These are phyloP conservation scores for Dimocarpus longan DNA, from an alignment of 345 rosid genomes.

Conservation along the genomic window DNA sequence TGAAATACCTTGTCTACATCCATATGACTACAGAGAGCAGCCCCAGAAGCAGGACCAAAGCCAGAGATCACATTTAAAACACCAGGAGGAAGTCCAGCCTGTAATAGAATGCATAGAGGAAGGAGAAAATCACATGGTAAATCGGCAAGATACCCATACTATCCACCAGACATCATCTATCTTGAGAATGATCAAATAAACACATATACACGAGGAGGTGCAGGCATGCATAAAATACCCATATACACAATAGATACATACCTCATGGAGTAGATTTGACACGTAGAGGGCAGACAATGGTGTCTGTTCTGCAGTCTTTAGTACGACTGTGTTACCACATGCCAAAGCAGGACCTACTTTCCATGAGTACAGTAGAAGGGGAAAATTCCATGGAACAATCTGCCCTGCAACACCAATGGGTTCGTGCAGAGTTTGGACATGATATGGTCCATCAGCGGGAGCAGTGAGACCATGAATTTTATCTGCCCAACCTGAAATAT, in stretches of 20 bases:
- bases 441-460: constrained; percentile 75
- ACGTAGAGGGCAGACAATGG: constrained; percentile 76
- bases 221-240: too few species aligned
- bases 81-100: constrained; percentile 97
- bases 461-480: constrained; percentile 90
- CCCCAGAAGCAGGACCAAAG: constrained; percentile 85
- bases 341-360: constrained; percentile 94
- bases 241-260: constrained; percentile 8
- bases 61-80: constrained; percentile 88
- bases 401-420: constrained; percentile 97
- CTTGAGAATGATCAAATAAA: too few species aligned
- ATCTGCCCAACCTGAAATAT: constrained; percentile 84
- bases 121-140: not conserved
- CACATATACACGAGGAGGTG: too few species aligned
- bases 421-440: constrained; percentile 82
- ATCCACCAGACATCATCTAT: too few species aligned
- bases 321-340: constrained; percentile 79
- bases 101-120: constrained; percentile 9
- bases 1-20: constrained; percentile 77
- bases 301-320: constrained; percentile 93
- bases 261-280: constrained; percentile 75
- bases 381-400: constrained; percentile 97
- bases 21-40: constrained; percentile 91
- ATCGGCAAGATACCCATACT: not conserved
- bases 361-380: constrained; percentile 87